These are phyloP conservation scores for Chrysoporthe austroafricana DNA, from an alignment of 2,329 filamentous ascomycete genomes.

Conservation along the genomic window DNA sequence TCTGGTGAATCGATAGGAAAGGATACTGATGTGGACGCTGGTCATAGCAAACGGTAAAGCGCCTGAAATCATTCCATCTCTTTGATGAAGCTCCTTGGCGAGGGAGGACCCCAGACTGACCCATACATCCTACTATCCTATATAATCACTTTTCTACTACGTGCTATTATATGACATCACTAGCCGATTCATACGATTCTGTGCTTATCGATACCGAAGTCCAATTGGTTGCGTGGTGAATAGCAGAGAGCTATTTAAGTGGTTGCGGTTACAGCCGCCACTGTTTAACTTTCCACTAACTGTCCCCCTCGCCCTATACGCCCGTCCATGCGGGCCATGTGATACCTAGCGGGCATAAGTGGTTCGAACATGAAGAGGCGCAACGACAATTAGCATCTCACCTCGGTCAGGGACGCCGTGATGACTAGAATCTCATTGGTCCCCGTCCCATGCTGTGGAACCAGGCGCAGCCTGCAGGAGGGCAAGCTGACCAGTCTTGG, in stretches of 20 bases:
- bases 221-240: not conserved
- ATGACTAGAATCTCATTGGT: not conserved
- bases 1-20: no score
- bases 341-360: no score
- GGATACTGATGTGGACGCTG: no score
- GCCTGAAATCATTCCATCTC: no score
- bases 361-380: not conserved
- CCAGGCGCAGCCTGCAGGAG: constrained; percentile 19
- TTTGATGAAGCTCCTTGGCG: not conserved
- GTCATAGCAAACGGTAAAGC: no score
- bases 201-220: not conserved
- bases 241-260: not conserved
- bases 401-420: not conserved
- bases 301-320: constrained; percentile 17
- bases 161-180: not conserved
- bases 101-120: not conserved
- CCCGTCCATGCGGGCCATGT: no score
- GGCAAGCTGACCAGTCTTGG: constrained; percentile 19
- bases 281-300: constrained; percentile 15
- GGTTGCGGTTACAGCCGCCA: constrained; percentile 21
- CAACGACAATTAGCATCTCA: not conserved
- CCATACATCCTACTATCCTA: not conserved
- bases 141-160: not conserved
- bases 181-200: not conserved
- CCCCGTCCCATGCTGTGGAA: constrained; percentile 3